These are phyloP conservation scores for Sporisorium iseilematis-ciliati DNA, from an alignment of 1,284 basidiomycete species.

Conservation along the genomic window DNA sequence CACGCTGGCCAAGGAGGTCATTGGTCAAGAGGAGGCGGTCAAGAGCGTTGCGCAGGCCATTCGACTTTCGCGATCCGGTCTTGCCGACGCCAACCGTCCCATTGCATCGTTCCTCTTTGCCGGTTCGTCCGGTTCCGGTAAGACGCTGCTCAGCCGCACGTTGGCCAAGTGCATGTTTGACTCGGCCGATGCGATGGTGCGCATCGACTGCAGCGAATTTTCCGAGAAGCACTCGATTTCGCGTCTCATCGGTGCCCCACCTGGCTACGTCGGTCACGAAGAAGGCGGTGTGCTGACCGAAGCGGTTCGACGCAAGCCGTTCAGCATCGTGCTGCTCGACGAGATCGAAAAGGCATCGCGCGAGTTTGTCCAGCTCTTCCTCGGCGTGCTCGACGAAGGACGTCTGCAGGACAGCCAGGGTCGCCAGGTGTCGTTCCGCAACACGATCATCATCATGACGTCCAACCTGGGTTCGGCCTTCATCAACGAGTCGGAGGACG, in stretches of 20 bases:
- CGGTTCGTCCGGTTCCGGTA: constrained; percentile 72
- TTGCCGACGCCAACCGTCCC: constrained; percentile 74
- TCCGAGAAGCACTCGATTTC: constrained; percentile 74
- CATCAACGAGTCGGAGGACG: constrained; percentile 73
- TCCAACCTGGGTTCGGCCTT: constrained; percentile 74
- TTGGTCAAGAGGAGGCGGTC: constrained; percentile 75
- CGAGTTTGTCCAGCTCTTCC: constrained; percentile 87
- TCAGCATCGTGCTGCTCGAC: constrained; percentile 69
- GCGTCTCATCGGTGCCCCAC: constrained; percentile 73
- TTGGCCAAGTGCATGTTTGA: constrained; percentile 73
- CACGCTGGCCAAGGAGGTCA: constrained; percentile 69
- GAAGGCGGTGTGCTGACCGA: constrained; percentile 80
- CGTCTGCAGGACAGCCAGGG: constrained; percentile 78
- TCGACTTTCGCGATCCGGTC: constrained; percentile 74
- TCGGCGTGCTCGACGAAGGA: constrained; percentile 90
- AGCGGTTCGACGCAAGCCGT: constrained; percentile 68
- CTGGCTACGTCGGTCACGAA: constrained; percentile 87
- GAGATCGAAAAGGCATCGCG: constrained; percentile 80
- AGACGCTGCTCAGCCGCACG: constrained; percentile 73
- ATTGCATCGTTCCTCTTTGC: constrained; percentile 74
- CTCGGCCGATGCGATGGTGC: constrained; percentile 73
- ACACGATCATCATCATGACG: constrained; percentile 71
- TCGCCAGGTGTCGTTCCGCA: constrained; percentile 67
- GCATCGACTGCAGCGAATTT: constrained; percentile 74
- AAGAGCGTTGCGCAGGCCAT: constrained; percentile 75